Evolutionary conservation across 1,284 basidiomycete genomes (phyloP), one percentile per base, ranked within the genome.

Genomic region (Malassezia vespertilionis): DNA sequence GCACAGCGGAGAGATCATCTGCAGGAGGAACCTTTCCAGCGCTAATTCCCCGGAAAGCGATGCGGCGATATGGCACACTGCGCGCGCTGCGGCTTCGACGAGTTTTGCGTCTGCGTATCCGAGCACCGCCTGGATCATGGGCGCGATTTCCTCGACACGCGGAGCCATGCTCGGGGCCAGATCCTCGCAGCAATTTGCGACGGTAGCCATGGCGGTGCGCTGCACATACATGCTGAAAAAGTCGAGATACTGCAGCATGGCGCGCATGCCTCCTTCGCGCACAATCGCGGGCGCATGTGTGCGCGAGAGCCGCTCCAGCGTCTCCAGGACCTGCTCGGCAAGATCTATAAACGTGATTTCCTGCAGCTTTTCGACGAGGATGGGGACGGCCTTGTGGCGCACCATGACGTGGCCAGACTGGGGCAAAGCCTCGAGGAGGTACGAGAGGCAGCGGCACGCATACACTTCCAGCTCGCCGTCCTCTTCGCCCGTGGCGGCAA

Each of bases 151-250:
- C 20, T 59, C 54, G 47, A 54, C 55, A 12, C 41, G 47, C 46
- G 40, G 38, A 18, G 50, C 32, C 40, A 61, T 55, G 31, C 52
- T 47, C 20, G 55, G 40, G 7, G 55, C 50, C 37, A 69, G 54
- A 45, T 60, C 61, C 28, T 63, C 57, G 34, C 63, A 68, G 57
- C 66, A 69, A 33, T 70, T 57, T 33, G 67, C 60, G 1, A 61
- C 65, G 12, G 64, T 58, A 4, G 54, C 58, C 62, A 69, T 57
- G 30, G 67, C 65, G 10, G 63, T 67, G 21, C 67, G 59, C 54
- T 70, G 67, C 32, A 70, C 62, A 51, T 70, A 64, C 41, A 67
- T 60, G 49, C 59, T 64, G 58, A 70, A 70, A 36, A 70, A 70
- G 53, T 70, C 67, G 42, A 70, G 53, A 40, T 61, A 70, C 53